phyloP scores from a whole-genome alignment of 2,329 filamentous ascomycete genomes.

The Trichoderma guizhouense region DNA sequence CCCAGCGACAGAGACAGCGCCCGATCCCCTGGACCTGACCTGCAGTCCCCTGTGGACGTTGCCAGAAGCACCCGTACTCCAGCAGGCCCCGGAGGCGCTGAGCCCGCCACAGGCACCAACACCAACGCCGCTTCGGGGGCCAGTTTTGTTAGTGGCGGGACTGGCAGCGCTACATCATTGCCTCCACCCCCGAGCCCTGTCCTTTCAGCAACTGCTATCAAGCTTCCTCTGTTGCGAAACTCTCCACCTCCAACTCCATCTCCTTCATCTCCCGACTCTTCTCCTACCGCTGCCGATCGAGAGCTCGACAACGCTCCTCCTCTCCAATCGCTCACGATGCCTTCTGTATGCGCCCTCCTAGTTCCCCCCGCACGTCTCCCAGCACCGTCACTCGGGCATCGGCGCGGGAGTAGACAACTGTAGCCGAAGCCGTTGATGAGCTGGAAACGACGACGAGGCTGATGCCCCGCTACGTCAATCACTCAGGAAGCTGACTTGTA shows the following conservation, averaged over 20 bases:
- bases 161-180: constrained; percentile 33
- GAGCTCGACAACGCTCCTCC: constrained; percentile 28
- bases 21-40: not conserved
- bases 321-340: constrained; percentile 46
- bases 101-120: not conserved
- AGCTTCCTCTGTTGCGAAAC: constrained; percentile 37
- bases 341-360: constrained; percentile 48
- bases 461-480: constrained; percentile 20
- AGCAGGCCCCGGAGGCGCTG: not conserved
- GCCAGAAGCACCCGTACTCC: not conserved
- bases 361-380: constrained; percentile 1
- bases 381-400: not conserved
- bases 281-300: constrained; percentile 20
- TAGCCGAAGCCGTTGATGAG: constrained; percentile 20
- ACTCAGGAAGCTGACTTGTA: constrained; percentile 24
- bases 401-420: constrained; percentile 4
- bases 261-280: constrained; percentile 32
- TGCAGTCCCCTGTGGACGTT: not conserved
- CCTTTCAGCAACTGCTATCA: constrained; percentile 28
- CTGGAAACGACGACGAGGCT: constrained; percentile 9
- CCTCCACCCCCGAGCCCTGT: constrained; percentile 27
- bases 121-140: not conserved
- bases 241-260: constrained; percentile 39
- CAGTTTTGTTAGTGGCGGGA: constrained; percentile 6
- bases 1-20: constrained; percentile 2